Evolutionary conservation across 495 filamentous ascomycete genomes (phyloP).

Genomic region (Trichoderma virens): DNA sequence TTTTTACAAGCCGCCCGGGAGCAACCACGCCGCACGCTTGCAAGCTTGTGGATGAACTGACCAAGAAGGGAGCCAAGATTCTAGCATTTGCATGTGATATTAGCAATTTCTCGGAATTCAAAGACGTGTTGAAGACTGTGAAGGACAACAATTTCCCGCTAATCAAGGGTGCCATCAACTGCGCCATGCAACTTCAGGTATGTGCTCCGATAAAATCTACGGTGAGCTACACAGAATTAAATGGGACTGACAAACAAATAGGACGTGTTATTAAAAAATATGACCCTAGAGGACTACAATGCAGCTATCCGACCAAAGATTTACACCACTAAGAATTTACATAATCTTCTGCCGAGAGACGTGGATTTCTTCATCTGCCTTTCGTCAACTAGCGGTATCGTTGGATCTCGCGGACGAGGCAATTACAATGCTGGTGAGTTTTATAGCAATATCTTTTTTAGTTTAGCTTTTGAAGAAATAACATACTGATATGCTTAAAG

Average conservation of each 20-base stretch:
- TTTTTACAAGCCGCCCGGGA: too few relatives aligned
- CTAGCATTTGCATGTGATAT: too few relatives aligned
- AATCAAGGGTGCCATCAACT: conserved; percentile 41
- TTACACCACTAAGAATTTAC: conserved; percentile 37
- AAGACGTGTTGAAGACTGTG: conserved; percentile 29
- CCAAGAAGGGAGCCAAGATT: too few relatives aligned
- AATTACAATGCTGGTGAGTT: conserved; percentile 33
- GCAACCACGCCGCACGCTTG: too few relatives aligned
- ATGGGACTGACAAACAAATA: conserved; percentile 12
- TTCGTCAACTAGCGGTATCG: conserved; percentile 22
- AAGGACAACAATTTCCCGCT: conserved; percentile 28
- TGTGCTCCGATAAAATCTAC: conserved; percentile 20
- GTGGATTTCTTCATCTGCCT: conserved; percentile 31
- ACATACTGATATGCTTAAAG: too few relatives aligned
- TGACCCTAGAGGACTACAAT: conserved; percentile 35
- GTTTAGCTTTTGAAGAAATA: too few relatives aligned
- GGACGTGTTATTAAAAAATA: conserved; percentile 40
- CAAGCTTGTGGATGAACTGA: too few relatives aligned
- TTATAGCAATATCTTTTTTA: too few relatives aligned
- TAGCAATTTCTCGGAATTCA: conserved; percentile 17
- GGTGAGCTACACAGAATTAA: too few relatives aligned
- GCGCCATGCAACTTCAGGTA: conserved; percentile 49
- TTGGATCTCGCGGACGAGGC: conserved; percentile 25
- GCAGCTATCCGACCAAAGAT: conserved; percentile 39
- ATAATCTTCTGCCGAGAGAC: conserved; percentile 31